These are phyloP conservation scores for Lactifluus hygrophoroides DNA, from an alignment of 768 basidiomycete species.

Conservation along the genomic window DNA sequence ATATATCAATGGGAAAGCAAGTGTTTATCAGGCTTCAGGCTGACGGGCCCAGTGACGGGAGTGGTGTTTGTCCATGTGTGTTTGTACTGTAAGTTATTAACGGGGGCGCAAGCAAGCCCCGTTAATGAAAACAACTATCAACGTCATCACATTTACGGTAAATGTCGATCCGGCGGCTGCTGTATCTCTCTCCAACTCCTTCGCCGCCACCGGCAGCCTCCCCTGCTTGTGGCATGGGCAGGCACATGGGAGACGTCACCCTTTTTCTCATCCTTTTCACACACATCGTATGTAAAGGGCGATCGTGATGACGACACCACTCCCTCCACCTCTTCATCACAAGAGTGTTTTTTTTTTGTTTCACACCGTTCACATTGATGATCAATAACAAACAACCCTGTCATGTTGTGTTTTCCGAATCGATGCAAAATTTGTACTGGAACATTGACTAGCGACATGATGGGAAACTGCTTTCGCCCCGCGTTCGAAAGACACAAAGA, in stretches of 20 bases:
- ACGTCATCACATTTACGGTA: neutral
- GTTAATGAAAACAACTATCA: no score
- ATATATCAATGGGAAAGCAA: neutral
- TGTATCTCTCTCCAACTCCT: neutral
- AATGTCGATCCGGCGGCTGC: neutral
- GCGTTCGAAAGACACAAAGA: neutral
- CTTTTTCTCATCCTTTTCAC: neutral
- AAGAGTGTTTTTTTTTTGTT: no score
- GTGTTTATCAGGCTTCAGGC: no score
- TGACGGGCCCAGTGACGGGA: neutral
- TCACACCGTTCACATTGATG: constrained; percentile 5
- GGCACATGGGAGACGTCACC: neutral
- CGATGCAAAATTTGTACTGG: constrained; percentile 1
- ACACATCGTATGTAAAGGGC: neutral
- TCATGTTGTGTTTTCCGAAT: neutral
- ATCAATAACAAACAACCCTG: neutral
- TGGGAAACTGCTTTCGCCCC: neutral
- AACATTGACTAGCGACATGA: neutral
- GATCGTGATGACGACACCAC: constrained; percentile 7
- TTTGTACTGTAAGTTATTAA: neutral
- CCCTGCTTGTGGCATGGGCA: neutral
- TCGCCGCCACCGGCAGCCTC: neutral
- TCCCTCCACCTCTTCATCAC: neutral
- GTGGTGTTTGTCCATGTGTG: no score
- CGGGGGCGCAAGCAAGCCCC: no score